phyloP scores from a whole-genome alignment of 768 basidiomycete genomes.

The Boletus insuetus region DNA sequence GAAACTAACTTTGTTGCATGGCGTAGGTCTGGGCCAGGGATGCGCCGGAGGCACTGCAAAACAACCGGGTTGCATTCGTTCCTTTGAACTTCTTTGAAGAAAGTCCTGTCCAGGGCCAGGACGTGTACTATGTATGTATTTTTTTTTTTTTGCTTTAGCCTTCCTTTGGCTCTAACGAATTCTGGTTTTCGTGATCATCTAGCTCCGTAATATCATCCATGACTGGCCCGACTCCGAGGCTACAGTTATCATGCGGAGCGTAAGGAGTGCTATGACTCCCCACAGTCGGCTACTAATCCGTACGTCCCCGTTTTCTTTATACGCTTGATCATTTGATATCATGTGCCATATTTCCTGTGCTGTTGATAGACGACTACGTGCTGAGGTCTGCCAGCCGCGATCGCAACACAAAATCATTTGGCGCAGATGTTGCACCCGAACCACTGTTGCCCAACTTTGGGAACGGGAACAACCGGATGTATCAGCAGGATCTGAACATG shows the following conservation, averaged over 20 bases:
- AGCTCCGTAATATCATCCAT: constrained; percentile 32
- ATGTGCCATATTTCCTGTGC: background rate
- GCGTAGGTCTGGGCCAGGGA: constrained; percentile 16
- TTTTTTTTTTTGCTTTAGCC: background rate
- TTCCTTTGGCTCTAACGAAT: background rate
- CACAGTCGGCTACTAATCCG: constrained; percentile 34
- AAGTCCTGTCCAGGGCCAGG: constrained; percentile 12
- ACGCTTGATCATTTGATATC: too few relatives aligned
- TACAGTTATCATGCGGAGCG: constrained; percentile 28
- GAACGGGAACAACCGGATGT: constrained; percentile 37
- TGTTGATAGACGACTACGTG: constrained; percentile 22
- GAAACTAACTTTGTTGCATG: too few relatives aligned
- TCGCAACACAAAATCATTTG: constrained; percentile 1
- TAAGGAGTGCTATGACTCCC: constrained; percentile 28
- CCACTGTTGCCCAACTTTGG: constrained; percentile 50
- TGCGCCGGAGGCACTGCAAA: constrained; percentile 17
- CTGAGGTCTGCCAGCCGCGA: constrained; percentile 12
- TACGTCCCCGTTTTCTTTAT: constrained; percentile 11
- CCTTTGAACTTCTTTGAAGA: constrained; percentile 23
- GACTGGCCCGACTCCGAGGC: constrained; percentile 38
- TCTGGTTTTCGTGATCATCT: background rate
- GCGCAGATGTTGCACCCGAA: constrained; percentile 36
- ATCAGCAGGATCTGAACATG: constrained; percentile 48
- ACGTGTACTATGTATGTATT: constrained; percentile 25
- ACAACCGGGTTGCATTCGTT: constrained; percentile 12